Conservation (phyloP, 768 basidiomycete species). For the Hygrocybe coccinea region DNA sequence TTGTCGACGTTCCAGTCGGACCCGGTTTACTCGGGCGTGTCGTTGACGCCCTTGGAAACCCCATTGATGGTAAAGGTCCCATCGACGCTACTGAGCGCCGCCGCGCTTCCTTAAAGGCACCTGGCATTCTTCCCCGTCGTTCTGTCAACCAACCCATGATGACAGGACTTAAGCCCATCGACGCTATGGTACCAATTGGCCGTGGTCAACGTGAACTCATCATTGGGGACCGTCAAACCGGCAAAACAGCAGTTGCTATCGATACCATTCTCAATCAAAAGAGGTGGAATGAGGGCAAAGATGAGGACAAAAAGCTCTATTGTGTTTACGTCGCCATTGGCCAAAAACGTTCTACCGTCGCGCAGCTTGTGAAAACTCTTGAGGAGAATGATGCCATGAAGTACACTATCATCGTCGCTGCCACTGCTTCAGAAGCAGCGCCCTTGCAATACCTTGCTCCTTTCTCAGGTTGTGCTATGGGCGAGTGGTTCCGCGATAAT, state of each 20-base stretch:
- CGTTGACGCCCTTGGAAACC: conserved; percentile 99
- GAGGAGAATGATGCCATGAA: conserved; percentile 99
- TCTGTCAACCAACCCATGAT: conserved; percentile 99
- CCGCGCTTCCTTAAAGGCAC: conserved; percentile 97
- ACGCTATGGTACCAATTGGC: conserved; percentile 99
- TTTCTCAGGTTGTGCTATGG: conserved; percentile 99
- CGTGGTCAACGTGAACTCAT: conserved; percentile 99
- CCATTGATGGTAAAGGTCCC: conserved; percentile 99
- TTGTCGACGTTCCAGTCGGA: conserved; percentile 99
- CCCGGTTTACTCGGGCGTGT: conserved; percentile 97
- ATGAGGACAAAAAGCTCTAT: conserved; percentile 97
- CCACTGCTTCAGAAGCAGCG: conserved; percentile 98
- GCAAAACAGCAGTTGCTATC: conserved; percentile 98
- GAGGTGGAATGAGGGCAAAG: conserved; percentile 97
- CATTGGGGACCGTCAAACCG: conserved; percentile 99
- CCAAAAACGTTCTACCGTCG: conserved; percentile 99
- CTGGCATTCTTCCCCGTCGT: conserved; percentile 97
- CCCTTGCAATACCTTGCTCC: conserved; percentile 99
- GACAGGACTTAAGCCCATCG: conserved; percentile 99
- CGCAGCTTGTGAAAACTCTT: conserved; percentile 98
- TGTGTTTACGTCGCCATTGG: conserved; percentile 99
- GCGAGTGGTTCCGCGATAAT: conserved; percentile 99
- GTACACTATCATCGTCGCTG: conserved; percentile 99
- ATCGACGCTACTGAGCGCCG: conserved; percentile 91
- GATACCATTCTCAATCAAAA: conserved; percentile 99